Base-by-base conservation (phyloP, 441 rosid species). In the Viola pubescens region DNA sequence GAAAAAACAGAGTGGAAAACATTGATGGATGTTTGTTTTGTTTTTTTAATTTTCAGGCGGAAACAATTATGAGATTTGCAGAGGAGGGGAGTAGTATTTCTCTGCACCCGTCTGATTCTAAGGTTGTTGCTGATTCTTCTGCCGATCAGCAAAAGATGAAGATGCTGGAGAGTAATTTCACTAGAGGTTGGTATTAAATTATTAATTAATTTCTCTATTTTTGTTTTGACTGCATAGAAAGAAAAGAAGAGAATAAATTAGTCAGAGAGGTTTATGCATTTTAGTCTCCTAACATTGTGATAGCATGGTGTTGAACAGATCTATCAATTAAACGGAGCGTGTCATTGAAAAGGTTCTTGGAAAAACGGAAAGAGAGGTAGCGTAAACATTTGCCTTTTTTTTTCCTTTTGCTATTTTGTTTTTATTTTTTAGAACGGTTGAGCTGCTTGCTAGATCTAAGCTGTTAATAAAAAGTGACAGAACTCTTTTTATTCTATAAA, bases 331-430 rank as follows among this genome's bases (percentile, higher is more conserved):
- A 83, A 12, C 65, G 97, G 57, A 73, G 65, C 69, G 87, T 75
- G 60, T 92, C 98, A 26, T 72, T 89, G 55, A 85, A 82, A 80
- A 80, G 88, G 72, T 92, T 92, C 67, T 72, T 92, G 48, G 90
- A 85, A 80, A 92, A 89, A 62, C 95, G 97, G 50, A 89, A 80
- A 63, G 94, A 81, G 73, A 87, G 98, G 98, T 89, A 79, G 11
- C 0, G 13, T 47, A 10, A 72, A 45, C 3, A 9, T 7, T n/a
- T 0, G 9, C 7, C 0, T 2, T 3, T 2, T 3, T 51, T 3
- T 5, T 58, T 6, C 0, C 7, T 12, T 47, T 19, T 48, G 2
- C 58, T 10, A 47, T 63, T 66, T 37, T 9, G 0, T 6, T 10
- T 19, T 40, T 44, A 0, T n/a, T 26, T 19, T 19, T 19, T 19